phyloP scores from a whole-genome alignment of 768 basidiomycete species.

The Kwoniella dendrophila region DNA sequence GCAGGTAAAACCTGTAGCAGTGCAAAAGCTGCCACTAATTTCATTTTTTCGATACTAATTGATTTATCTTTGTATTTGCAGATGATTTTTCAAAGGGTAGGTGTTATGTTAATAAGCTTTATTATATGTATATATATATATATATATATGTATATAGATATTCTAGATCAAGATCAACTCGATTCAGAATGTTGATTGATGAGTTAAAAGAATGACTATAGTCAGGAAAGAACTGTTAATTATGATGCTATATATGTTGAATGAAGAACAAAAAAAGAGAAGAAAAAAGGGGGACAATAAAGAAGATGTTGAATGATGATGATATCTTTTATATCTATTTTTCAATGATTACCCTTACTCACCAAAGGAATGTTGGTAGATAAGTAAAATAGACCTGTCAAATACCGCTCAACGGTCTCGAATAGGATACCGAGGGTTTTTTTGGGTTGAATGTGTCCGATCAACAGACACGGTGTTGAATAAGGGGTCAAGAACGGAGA shows the following conservation, averaged over 20 bases:
- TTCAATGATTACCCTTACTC: no score
- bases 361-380: no score
- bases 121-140: no score
- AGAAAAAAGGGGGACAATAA: background rate
- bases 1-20: constrained; percentile 11
- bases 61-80: no score
- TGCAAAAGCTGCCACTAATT: background rate
- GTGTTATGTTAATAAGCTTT: background rate
- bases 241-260: background rate
- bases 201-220: constrained; percentile 8
- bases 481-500: no score
- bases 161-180: constrained; percentile 8
- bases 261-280: background rate
- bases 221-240: constrained; percentile 1
- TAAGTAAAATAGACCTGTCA: no score
- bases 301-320: constrained; percentile 3
- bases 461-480: no score
- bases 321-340: constrained; percentile 4
- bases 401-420: no score
- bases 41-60: no score
- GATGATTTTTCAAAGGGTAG: background rate
- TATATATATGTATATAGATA: background rate
- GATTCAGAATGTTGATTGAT: background rate
- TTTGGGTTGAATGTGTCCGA: no score
- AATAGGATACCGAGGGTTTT: no score